Evolutionary conservation across 2,329 filamentous ascomycete genomes (phyloP), one percentile per base, ranked within the genome.

Genomic region (Phyllachora maydis): DNA sequence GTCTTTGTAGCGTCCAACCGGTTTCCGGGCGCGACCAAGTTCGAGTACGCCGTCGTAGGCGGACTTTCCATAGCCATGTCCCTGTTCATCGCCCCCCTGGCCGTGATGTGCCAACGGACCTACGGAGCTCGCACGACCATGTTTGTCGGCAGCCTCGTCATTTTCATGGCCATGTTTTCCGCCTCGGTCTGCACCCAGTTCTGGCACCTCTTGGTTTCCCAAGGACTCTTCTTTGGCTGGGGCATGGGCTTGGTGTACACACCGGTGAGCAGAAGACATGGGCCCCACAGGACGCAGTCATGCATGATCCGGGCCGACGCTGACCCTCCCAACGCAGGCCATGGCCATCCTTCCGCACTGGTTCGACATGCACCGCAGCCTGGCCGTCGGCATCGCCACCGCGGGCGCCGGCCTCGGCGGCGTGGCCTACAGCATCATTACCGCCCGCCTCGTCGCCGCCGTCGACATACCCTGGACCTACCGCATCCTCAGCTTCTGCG

Each of bases 161-260:
- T 59, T 0, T 44, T 54, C 5, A 47, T 47, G 0, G 57, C 55
- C 5, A 45, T 71, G 14, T 53, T 69, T 5, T 48, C 49, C 1
- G 57, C 66, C 0, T 58, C 52, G 4, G 62, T 66, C 23, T 50
- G 61, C 0, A 50, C 35, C 1, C 26, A 50, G 6, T 57, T 65
- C 8, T 71, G 64, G 65, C 65, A 71, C 7, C 44, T 72, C 0
- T 68, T 68, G 27, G 46, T 73, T 0, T 52, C 48, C 2, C 65
- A 71, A 30, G 66, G 66, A 1, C 37, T 68, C 1, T 57, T 59
- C 26, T 67, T 71, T 24, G 66, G 67, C 1, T 49, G 56, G 28
- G 67, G 66, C 1, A 61, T 71, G 48, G 66, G 66, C 0, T 47
- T 65, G 16, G 62, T 32, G 10, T 32, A 32, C 21, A 32, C 27